Evolutionary conservation across 495 filamentous ascomycete species (phyloP).

Genomic region (Cercophora samala): DNA sequence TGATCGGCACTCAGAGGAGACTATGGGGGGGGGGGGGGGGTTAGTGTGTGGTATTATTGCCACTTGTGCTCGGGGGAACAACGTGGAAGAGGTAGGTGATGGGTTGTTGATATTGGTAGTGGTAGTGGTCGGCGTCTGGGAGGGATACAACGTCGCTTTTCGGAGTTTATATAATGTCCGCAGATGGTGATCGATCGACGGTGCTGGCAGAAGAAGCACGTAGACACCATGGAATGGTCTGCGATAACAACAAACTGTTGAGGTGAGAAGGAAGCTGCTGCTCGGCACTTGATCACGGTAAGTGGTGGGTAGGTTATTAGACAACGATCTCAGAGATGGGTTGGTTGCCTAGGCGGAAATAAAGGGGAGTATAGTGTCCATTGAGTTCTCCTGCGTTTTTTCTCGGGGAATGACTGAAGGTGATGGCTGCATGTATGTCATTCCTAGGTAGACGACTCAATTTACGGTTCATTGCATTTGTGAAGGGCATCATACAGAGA

Average conservation of each 20-base stretch:
- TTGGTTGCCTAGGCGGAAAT: background rate
- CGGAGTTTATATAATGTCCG: background rate
- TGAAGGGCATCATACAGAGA: too few relatives aligned
- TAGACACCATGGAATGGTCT: background rate
- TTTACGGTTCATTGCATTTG: too few relatives aligned
- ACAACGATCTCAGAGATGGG: background rate
- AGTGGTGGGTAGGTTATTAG: background rate
- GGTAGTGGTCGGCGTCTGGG: background rate
- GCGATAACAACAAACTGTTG: background rate
- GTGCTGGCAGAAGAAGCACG: background rate
- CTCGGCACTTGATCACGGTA: background rate
- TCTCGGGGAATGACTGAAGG: too few relatives aligned
- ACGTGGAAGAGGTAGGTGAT: background rate
- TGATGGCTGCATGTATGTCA: too few relatives aligned
- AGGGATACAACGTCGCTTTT: background rate
- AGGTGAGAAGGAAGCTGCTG: background rate
- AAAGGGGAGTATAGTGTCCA: background rate
- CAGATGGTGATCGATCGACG: background rate
- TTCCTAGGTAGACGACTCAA: too few relatives aligned
- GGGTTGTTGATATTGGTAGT: background rate
- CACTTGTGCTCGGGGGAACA: background rate
- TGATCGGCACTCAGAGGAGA: background rate
- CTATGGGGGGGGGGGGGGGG: too few relatives aligned
- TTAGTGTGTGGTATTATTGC: background rate
- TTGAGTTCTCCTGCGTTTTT: too few relatives aligned